phyloP scores from a whole-genome alignment of 2,329 filamentous ascomycete genomes.

The Ophiostoma novo-ulmi region DNA sequence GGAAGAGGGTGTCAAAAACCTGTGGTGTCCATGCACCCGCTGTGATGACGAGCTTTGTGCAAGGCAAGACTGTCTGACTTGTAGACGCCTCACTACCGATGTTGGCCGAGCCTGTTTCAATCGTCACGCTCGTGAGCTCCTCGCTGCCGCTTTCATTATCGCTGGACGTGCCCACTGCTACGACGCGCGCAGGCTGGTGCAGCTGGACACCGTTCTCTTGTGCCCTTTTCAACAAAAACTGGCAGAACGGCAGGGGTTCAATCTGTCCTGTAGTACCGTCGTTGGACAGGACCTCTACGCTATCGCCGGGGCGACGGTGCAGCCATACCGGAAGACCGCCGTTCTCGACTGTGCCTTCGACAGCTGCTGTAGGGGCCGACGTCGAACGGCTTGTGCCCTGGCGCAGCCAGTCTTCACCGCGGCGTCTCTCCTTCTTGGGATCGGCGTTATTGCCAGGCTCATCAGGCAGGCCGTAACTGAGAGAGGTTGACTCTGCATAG shows the following conservation, averaged over 20 bases:
- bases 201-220: conserved; percentile 58
- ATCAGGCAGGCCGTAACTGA: conserved; percentile 43
- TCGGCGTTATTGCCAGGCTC: conserved; percentile 27
- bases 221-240: conserved; percentile 58
- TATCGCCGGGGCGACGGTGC: conserved; percentile 48
- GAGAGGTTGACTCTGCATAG: conserved; percentile 50
- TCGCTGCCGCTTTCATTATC: conserved; percentile 33
- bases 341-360: not conserved
- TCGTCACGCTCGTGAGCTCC: conserved; percentile 47
- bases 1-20: conserved; percentile 62
- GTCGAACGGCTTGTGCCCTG: conserved; percentile 37
- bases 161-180: conserved; percentile 48
- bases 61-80: conserved; percentile 51
- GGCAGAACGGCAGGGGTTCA: conserved; percentile 62
- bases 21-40: conserved; percentile 66
- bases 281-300: conserved; percentile 56
- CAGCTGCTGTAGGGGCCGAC: conserved; percentile 28
- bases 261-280: conserved; percentile 60
- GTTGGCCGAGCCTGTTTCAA: conserved; percentile 1
- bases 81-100: not conserved
- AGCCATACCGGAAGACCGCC: conserved; percentile 51
- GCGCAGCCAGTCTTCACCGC: conserved; percentile 60
- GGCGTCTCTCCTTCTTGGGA: not conserved
- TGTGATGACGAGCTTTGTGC: conserved; percentile 60
- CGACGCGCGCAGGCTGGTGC: conserved; percentile 56